Percentiles rank a stretch among this genome's conserved stretches.
Conservation (phyloP, 345 rosid species). For the Adansonia digitata region DNA sequence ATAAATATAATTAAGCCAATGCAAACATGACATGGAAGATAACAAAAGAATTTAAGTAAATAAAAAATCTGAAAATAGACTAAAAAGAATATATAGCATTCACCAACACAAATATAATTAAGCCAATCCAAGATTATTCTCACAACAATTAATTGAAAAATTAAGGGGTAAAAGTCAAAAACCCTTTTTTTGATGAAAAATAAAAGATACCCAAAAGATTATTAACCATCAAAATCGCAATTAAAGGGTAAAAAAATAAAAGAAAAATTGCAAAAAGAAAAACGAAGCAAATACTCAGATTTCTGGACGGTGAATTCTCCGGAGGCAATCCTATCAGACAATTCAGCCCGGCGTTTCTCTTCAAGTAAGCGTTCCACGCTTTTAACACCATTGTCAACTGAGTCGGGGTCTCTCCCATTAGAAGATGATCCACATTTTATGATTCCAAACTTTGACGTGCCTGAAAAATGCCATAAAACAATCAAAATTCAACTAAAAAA, state of each 20-base stretch:
- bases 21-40: background rate
- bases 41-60: background rate
- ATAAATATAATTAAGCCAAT: background rate
- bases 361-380: conserved; percentile 41
- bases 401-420: conserved; percentile 56
- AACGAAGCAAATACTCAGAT: conserved; percentile 40
- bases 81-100: background rate
- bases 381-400: conserved; percentile 36
- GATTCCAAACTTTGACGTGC: conserved; percentile 19
- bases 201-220: background rate
- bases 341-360: conserved; percentile 66
- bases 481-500: background rate
- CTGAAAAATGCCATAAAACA: background rate
- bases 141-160: background rate
- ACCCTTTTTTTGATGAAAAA: background rate
- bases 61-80: background rate
- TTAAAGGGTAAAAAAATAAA: background rate
- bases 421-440: conserved; percentile 39
- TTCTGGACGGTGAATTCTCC: conserved; percentile 69
- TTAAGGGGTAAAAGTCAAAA: background rate
- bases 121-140: background rate
- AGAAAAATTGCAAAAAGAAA: background rate
- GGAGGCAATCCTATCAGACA: conserved; percentile 77
- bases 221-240: background rate
- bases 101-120: background rate